Evolutionary conservation across 1,139 yeast species (phyloP).

Genomic region (Debaryomyces udenii): DNA sequence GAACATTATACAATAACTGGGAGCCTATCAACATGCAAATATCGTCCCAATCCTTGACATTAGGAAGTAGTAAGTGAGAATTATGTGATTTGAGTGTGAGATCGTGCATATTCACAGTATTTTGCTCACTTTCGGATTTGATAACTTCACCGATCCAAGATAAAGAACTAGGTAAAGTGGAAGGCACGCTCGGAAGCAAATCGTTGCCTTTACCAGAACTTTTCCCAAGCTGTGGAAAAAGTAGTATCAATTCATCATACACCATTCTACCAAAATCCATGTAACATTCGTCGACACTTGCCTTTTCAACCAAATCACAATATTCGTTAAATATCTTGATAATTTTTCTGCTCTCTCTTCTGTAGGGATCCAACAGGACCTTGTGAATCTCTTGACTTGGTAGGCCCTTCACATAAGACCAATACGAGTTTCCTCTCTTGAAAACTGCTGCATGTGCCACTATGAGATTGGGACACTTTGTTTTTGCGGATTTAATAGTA

Average conservation of each 20-base stretch:
- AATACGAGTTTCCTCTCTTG: constrained; percentile 78
- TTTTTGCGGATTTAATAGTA: constrained; percentile 62
- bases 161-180: constrained; percentile 33
- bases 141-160: constrained; percentile 34
- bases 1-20: constrained; percentile 51
- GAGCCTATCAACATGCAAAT: constrained; percentile 70
- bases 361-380: constrained; percentile 87
- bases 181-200: constrained; percentile 56
- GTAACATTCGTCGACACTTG: constrained; percentile 93
- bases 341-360: constrained; percentile 84
- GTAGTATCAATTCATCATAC: constrained; percentile 23
- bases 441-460: constrained; percentile 95
- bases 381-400: constrained; percentile 62
- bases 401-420: constrained; percentile 61
- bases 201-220: not conserved
- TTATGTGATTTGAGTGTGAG: constrained; percentile 20
- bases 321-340: constrained; percentile 56
- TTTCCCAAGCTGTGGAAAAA: constrained; percentile 37
- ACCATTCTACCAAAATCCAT: constrained; percentile 69
- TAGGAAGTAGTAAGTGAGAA: not conserved
- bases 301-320: constrained; percentile 81
- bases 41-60: constrained; percentile 81
- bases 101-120: constrained; percentile 17
- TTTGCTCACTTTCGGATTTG: constrained; percentile 18
- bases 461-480: constrained; percentile 73